Evolutionary conservation across 345 rosid species (phyloP).

Genomic region (Eucalyptus pauciflora): DNA sequence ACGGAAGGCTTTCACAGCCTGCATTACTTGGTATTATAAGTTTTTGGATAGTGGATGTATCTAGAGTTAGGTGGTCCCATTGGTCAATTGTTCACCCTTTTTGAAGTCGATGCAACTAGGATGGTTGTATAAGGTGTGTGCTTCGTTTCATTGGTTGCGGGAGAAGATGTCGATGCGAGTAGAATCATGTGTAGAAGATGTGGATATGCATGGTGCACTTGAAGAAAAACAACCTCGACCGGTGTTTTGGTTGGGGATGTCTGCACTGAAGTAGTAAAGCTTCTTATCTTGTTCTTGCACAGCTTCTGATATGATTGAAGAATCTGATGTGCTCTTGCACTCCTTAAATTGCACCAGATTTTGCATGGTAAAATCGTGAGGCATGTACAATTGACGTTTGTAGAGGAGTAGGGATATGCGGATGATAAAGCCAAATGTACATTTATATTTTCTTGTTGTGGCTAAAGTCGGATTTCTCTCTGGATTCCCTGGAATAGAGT

Average conservation of each 20-base stretch:
- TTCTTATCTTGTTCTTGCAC: background rate
- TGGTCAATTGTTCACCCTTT: no score
- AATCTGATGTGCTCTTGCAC: background rate
- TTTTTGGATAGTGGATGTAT: no score
- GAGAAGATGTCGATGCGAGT: no score
- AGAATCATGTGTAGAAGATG: background rate
- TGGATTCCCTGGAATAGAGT: conserved; percentile 76
- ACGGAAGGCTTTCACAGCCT: no score
- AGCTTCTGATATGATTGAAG: background rate
- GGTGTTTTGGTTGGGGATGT: background rate
- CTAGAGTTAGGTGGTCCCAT: no score
- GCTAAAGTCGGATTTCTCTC: conserved; percentile 20
- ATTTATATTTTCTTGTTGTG: background rate
- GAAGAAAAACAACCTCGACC: background rate
- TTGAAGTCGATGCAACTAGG: no score
- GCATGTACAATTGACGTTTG: background rate
- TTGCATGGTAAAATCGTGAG: background rate
- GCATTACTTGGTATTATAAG: no score
- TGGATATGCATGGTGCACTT: background rate
- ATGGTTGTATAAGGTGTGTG: no score
- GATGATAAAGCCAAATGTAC: background rate
- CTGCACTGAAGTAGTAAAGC: background rate
- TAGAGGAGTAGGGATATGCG: background rate
- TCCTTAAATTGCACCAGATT: background rate
- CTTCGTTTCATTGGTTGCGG: no score